Evolutionary conservation across 2,329 filamentous ascomycete genomes (phyloP).

Genomic region (Xylaria hypoxylon): DNA sequence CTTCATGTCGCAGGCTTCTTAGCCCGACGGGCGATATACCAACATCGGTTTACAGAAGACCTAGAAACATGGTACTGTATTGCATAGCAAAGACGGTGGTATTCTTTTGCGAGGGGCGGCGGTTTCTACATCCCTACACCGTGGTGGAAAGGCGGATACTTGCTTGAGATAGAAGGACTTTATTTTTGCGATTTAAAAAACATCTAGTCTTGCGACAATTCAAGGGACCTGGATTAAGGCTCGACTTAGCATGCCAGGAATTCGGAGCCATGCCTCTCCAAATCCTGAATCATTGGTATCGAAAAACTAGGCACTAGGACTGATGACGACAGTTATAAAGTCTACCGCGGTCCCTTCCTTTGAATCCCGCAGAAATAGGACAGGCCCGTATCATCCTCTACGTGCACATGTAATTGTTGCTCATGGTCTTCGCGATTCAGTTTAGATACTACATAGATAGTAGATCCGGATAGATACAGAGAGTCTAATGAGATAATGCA

Average conservation of each 20-base stretch:
- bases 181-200: constrained; percentile 5
- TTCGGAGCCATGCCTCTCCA: background rate
- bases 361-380: background rate
- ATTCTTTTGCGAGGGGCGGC: background rate
- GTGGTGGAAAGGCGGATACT: background rate
- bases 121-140: background rate
- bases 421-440: background rate
- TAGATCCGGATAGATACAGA: constrained; percentile 24
- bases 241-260: background rate
- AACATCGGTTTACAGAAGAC: constrained; percentile 1
- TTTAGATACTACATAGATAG: constrained; percentile 14
- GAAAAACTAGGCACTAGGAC: background rate
- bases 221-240: background rate
- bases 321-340: constrained; percentile 4
- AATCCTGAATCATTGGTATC: background rate
- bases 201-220: constrained; percentile 2
- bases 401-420: background rate
- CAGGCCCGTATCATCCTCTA: background rate
- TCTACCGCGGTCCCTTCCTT: background rate
- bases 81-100: constrained; percentile 5
- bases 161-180: background rate
- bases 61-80: constrained; percentile 17
- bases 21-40: constrained; percentile 1
- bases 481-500: constrained; percentile 21
- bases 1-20: constrained; percentile 1